phyloP scores from a whole-genome alignment of 768 basidiomycete genomes.

The Boletus tylopilopsis region DNA sequence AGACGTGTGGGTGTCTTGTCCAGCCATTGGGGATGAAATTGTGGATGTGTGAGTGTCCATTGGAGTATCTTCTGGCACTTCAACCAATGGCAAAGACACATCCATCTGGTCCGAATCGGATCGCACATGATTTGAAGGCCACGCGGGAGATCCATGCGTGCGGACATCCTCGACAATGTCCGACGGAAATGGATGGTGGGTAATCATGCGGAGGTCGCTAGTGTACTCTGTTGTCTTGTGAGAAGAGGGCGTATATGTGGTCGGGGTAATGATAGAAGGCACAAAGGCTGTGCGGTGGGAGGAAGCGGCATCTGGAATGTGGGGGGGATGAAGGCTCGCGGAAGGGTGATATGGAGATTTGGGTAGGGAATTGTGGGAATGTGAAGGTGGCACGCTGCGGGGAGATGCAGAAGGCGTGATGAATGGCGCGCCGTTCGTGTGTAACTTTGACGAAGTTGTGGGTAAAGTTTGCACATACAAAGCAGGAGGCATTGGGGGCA shows the following conservation, averaged over 20 bases:
- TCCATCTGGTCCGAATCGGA: slow-evolving; percentile 51
- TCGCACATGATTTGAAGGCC: slow-evolving; percentile 30
- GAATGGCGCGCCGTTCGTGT: slow-evolving; percentile 34
- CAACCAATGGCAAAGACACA: slow-evolving; percentile 44
- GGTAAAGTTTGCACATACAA: slow-evolving; percentile 40
- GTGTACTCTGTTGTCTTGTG: slow-evolving; percentile 34
- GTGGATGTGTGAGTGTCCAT: slow-evolving; percentile 52
- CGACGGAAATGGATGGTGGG: slow-evolving; percentile 32
- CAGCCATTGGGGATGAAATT: slow-evolving; percentile 39
- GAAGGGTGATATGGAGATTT: slow-evolving; percentile 37
- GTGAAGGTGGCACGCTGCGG: slow-evolving; percentile 45
- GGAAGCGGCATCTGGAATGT: slow-evolving; percentile 45
- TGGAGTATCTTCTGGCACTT: slow-evolving; percentile 40
- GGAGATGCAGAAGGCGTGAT: slow-evolving; percentile 40
- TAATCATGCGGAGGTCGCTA: slow-evolving; percentile 31
- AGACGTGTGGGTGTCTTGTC: slow-evolving; percentile 39
- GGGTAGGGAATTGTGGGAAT: slow-evolving; percentile 44
- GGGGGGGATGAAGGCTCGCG: slow-evolving; percentile 35
- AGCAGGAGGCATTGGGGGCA: slow-evolving; percentile 58
- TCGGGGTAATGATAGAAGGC: slow-evolving; percentile 34
- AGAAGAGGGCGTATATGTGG: slow-evolving; percentile 29
- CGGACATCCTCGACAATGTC: slow-evolving; percentile 29
- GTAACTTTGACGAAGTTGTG: slow-evolving; percentile 36
- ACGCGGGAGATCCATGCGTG: slow-evolving; percentile 20
- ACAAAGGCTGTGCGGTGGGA: slow-evolving; percentile 55